Conservation (phyloP, 805 yeast genomes). For the Kurtzmaniella fragi region DNA sequence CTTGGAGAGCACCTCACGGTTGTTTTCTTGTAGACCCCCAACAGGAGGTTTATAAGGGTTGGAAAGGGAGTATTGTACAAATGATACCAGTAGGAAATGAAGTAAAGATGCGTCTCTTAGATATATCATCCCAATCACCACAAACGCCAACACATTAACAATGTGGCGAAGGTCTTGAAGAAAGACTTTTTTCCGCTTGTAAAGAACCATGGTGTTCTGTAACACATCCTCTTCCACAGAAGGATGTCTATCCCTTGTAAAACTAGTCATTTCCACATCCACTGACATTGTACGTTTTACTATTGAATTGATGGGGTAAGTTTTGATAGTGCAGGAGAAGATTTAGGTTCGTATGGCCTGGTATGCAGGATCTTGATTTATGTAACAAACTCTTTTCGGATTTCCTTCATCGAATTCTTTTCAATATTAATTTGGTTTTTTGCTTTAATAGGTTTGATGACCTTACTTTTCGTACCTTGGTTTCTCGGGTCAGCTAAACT, state of each 20-base stretch:
- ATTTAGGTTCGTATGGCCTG: too few relatives aligned
- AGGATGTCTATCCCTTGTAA: slow-evolving; percentile 22
- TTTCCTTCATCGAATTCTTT: too few relatives aligned
- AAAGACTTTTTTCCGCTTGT: slow-evolving; percentile 39
- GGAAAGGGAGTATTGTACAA: slow-evolving; percentile 22
- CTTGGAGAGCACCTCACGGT: slow-evolving; percentile 18
- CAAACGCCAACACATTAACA: slow-evolving; percentile 30
- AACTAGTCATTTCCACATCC: background rate
- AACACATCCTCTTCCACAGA: slow-evolving; percentile 33
- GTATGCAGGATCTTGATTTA: too few relatives aligned
- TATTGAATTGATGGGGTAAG: slow-evolving; percentile 2
- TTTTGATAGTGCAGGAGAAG: too few relatives aligned
- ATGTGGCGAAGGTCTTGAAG: slow-evolving; percentile 28
- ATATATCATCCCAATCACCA: slow-evolving; percentile 33
- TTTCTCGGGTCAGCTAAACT: too few relatives aligned
- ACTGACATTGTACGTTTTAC: slow-evolving; percentile 1
- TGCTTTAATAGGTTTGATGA: too few relatives aligned
- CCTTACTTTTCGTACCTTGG: too few relatives aligned
- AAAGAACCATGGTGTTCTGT: slow-evolving; percentile 37
- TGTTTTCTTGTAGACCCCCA: slow-evolving; percentile 20
- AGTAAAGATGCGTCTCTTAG: slow-evolving; percentile 38
- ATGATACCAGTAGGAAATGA: slow-evolving; percentile 19
- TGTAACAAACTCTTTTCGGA: too few relatives aligned
- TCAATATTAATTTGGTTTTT: too few relatives aligned
- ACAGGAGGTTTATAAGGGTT: slow-evolving; percentile 18